Conservation (phyloP, 225 moss, liverwort and hornwort genomes). For the Marchantia polymorpha region DNA sequence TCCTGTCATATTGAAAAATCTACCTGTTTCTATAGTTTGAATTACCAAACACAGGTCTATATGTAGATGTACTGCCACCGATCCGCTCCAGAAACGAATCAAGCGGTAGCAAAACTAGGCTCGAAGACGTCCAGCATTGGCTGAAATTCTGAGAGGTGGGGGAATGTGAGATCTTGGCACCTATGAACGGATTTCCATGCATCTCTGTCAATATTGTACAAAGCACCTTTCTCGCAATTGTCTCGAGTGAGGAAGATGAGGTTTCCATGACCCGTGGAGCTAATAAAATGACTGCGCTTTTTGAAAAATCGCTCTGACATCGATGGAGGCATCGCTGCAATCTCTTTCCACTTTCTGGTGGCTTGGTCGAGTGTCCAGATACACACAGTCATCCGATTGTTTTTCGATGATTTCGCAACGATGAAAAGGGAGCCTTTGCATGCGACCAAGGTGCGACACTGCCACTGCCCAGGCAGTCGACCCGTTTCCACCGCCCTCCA, state of each 20-base stretch:
- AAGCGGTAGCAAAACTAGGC: too few relatives aligned
- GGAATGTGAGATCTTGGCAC: constrained; percentile 18
- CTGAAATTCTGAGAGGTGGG: too few relatives aligned
- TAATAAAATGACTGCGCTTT: constrained; percentile 22
- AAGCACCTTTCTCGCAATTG: constrained; percentile 24
- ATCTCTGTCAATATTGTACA: constrained; percentile 19
- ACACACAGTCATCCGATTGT: constrained; percentile 19
- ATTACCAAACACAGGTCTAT: too few relatives aligned
- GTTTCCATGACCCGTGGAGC: constrained; percentile 27
- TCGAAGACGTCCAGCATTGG: too few relatives aligned
- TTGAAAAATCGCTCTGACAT: constrained; percentile 28
- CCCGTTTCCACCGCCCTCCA: constrained; percentile 27
- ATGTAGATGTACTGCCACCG: too few relatives aligned
- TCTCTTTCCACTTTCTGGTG: constrained; percentile 27
- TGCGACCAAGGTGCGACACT: constrained; percentile 29
- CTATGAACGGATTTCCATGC: constrained; percentile 17
- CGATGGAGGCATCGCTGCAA: constrained; percentile 22
- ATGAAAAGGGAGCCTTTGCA: constrained; percentile 31
- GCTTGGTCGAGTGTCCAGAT: constrained; percentile 23
- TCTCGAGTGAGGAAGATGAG: constrained; percentile 27
- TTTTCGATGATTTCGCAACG: constrained; percentile 26
- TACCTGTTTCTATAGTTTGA: too few relatives aligned
- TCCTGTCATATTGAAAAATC: too few relatives aligned
- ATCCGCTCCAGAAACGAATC: too few relatives aligned
- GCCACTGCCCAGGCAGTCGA: constrained; percentile 28